Base-by-base conservation (phyloP, 192 early-diverging fungal genomes). In the Dimargaris cristalligena region DNA sequence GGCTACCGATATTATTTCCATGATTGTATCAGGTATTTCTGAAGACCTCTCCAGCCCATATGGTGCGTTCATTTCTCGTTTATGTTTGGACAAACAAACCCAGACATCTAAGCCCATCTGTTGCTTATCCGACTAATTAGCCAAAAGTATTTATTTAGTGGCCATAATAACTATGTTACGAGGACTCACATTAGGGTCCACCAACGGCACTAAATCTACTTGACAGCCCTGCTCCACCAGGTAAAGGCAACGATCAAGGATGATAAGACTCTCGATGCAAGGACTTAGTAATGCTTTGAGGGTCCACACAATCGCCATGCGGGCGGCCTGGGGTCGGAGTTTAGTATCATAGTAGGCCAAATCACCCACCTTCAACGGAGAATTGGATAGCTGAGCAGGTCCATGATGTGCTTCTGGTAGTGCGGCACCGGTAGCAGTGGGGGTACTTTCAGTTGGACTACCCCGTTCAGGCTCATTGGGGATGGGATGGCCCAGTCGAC, bases 231-330 rank as follows among this genome's bases (percentile, higher is more conserved):
- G 70, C 52, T 83, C 84, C 29, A 67, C 54, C 58, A 91, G 58
- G 54, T 74, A 84, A 30, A 83, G 59, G 30, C 74, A 86, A 3
- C 89, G 82, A 63, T 94, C 91, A 2, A 85, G 64, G 16, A 92
- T 62, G 35, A 94, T 75, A 64, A 91, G 69, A 46, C 80, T 79
- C 61, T 94, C 91, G 38, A 90, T 72, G 4, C 81, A 67, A 49
- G 82, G 80, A 1, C 80, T 83, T 13, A 90, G 62, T 67, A 94
- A 65, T 0, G 83, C 76, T 35, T 85, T 66, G 35, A 94, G 67
- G 34, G 90, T 88, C 89, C 91, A 94, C 25, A 84, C 77, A 16
- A 82, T 76, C 2, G 86, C 83, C 58, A 94, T 78, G 61, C 81
- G 78, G 48, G 59, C 65, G 44, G 80, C 66, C 34, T 73, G 65